Base-by-base conservation (phyloP, 1,284 basidiomycete genomes). In the Ustilago crameri region DNA sequence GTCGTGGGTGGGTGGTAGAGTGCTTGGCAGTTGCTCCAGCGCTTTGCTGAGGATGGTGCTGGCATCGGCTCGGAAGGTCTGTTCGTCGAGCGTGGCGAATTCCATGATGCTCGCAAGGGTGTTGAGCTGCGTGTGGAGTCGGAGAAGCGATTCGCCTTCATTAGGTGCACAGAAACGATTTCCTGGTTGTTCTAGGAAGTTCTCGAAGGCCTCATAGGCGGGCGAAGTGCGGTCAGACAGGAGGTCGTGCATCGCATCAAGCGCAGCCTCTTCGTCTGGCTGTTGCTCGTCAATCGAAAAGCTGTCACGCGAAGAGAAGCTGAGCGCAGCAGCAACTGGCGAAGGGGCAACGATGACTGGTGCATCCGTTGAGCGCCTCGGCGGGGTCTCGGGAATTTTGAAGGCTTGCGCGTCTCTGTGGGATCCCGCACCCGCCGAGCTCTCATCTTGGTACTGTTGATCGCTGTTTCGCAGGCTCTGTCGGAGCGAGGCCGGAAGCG, bases 91-190 rank as follows among this genome's bases (percentile, higher is more conserved):
- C 10, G 56, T 58, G 3, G 60, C 59, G 17, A 72, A 66, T 30
- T 72, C 69, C 52, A 61, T 65, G 43, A 79, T 67, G 34, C 66
- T 72, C 12, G 66, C 63, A 0, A 80, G 56, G 10, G 78, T 78
- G 35, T 67, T 55, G 47, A 80, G 72, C 44, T 78, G 78, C 3
- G 78, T 78, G 42, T 78, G 73, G 9, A 80, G 69, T 12, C 76
- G 68, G 14, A 80, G 75, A 10, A 80, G 56, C n/a, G 73, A 59
- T 45, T 80, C 76, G 22, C 76, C 78, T 51, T 79, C 75, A 37
- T 73, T 68, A 10, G 58, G 60, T 15, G 51, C 58, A 38, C 61
- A 64, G 27, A 48, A 62, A 30, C 54, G 65, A 24, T 65, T 62
- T 37, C 24, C n/a, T 17, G 71, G 51, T 9, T 62, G 32, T 18